Evolutionary conservation across 1,284 basidiomycete genomes (phyloP).

Genomic region (Cerrena zonata): DNA sequence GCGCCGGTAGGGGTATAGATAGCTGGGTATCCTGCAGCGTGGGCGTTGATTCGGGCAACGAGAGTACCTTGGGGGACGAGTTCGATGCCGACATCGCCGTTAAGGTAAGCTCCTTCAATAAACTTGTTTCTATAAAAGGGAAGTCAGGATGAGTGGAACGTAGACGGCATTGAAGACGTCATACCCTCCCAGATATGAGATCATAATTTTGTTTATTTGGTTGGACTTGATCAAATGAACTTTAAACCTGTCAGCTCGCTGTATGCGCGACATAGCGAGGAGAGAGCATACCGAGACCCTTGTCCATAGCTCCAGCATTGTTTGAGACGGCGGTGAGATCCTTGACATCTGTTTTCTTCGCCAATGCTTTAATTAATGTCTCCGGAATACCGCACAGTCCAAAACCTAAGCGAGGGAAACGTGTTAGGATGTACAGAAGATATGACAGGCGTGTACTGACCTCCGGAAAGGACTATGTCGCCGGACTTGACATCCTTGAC

Average conservation of each 20-base stretch:
- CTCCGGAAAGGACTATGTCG: constrained; percentile 73
- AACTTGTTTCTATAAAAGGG: constrained; percentile 56
- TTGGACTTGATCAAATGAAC: constrained; percentile 71
- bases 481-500: constrained; percentile 79
- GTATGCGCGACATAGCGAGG: constrained; percentile 2
- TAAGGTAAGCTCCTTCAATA: constrained; percentile 71
- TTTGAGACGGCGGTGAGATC: constrained; percentile 85
- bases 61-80: constrained; percentile 87
- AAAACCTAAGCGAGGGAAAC: constrained; percentile 49
- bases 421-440: no score
- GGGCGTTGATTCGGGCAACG: constrained; percentile 84
- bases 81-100: constrained; percentile 79
- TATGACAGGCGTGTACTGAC: no score
- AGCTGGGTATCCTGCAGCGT: constrained; percentile 89
- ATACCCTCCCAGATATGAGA: constrained; percentile 81
- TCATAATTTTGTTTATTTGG: constrained; percentile 78
- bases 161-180: constrained; percentile 17
- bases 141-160: constrained; percentile 4
- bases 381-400: constrained; percentile 76
- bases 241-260: constrained; percentile 24
- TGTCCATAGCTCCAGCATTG: constrained; percentile 76
- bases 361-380: constrained; percentile 75
- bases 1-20: constrained; percentile 93
- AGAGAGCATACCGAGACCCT: constrained; percentile 62
- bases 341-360: constrained; percentile 63